These are phyloP conservation scores for Papiliotrema flavescens DNA, from an alignment of 1,284 basidiomycete genomes.

Conservation along the genomic window DNA sequence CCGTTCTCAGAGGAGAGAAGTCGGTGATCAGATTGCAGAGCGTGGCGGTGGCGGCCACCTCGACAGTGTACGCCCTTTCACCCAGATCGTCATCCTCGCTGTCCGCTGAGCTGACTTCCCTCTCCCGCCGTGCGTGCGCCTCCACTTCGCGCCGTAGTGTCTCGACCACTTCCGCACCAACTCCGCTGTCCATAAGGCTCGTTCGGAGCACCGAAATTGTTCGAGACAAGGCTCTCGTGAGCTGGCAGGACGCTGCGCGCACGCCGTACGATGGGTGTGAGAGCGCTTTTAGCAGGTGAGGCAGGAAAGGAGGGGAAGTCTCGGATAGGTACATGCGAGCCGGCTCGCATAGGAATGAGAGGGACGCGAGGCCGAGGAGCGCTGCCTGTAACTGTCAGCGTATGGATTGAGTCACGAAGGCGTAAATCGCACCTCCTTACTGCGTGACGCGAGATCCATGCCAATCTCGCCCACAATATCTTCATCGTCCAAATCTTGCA, in stretches of 20 bases:
- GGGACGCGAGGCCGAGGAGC: constrained; percentile 64
- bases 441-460: constrained; percentile 56
- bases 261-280: constrained; percentile 65
- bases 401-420: neutral
- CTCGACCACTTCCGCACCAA: constrained; percentile 66
- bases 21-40: constrained; percentile 82
- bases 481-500: constrained; percentile 49
- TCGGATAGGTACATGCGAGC: constrained; percentile 66
- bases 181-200: constrained; percentile 73
- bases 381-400: constrained; percentile 55
- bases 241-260: constrained; percentile 78
- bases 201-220: constrained; percentile 74
- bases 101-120: neutral
- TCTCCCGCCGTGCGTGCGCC: constrained; percentile 6
- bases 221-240: constrained; percentile 72
- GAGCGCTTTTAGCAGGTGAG: constrained; percentile 58
- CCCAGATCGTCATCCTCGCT: constrained; percentile 28
- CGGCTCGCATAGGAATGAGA: constrained; percentile 66
- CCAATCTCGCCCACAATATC: constrained; percentile 56
- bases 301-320: constrained; percentile 52
- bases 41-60: constrained; percentile 66
- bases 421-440: constrained; percentile 60
- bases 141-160: constrained; percentile 52
- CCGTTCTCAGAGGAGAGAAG: constrained; percentile 72
- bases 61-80: constrained; percentile 66